These are phyloP conservation scores for Coriolopsis trogii DNA, from an alignment of 1,284 basidiomycete species.

Conservation along the genomic window DNA sequence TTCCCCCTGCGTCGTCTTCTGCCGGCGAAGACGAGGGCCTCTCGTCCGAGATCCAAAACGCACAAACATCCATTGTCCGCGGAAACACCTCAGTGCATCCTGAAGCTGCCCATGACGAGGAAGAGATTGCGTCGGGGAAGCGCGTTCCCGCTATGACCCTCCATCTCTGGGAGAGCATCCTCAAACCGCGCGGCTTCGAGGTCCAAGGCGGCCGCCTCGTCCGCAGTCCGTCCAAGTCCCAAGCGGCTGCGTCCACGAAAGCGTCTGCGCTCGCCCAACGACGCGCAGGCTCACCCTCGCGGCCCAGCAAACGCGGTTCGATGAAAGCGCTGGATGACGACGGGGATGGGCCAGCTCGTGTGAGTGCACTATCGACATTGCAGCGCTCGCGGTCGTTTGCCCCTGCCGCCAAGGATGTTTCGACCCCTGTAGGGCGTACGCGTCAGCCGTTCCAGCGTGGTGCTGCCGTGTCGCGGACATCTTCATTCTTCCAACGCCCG, in stretches of 20 bases:
- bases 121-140: slow-evolving; percentile 55
- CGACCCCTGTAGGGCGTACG: slow-evolving; percentile 19
- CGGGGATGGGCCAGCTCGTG: slow-evolving; percentile 14
- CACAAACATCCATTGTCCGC: slow-evolving; percentile 6
- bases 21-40: slow-evolving; percentile 3
- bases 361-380: slow-evolving; percentile 58
- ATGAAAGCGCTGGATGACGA: slow-evolving; percentile 7
- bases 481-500: slow-evolving; percentile 21
- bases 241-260: slow-evolving; percentile 14
- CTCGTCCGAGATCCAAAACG: slow-evolving; percentile 21
- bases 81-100: background rate
- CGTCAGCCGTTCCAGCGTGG: slow-evolving; percentile 53
- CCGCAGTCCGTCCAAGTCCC: slow-evolving; percentile 54
- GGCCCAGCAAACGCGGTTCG: slow-evolving; percentile 3
- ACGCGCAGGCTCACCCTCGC: slow-evolving; percentile 19
- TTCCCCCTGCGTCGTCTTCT: slow-evolving; percentile 9
- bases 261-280: slow-evolving; percentile 5
- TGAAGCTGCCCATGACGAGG: slow-evolving; percentile 30
- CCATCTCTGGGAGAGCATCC: slow-evolving; percentile 67
- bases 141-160: slow-evolving; percentile 61
- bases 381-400: slow-evolving; percentile 61
- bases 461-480: slow-evolving; percentile 18
- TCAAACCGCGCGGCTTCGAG: slow-evolving; percentile 65
- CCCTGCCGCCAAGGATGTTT: slow-evolving; percentile 34
- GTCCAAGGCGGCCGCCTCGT: slow-evolving; percentile 56